A percentile compares a stretch with the other conserved stretches of the same genome.
phyloP scores from a whole-genome alignment of 352 stramenopile genomes.

The Elongisporangium undulatum region DNA sequence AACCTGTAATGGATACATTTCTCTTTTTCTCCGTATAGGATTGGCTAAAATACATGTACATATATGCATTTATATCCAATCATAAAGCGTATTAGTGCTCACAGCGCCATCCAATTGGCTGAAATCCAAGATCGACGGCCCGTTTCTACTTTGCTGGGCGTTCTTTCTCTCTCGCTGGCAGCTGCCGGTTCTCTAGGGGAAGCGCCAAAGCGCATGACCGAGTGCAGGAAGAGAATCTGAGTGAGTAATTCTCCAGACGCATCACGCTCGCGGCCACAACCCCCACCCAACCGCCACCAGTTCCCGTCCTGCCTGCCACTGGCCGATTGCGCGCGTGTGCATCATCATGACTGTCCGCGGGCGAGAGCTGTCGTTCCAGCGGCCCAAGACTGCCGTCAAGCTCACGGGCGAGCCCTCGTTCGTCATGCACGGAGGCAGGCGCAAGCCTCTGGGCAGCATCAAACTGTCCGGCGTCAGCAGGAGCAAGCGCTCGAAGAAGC shows the following conservation, averaged over 20 bases:
- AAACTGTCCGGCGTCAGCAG: slow-evolving; percentile 33
- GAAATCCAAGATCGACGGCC: background rate
- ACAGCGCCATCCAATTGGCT: background rate
- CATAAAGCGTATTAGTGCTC: background rate
- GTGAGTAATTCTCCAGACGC: background rate
- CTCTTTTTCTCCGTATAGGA: background rate
- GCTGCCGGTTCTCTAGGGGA: background rate
- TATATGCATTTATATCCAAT: background rate
- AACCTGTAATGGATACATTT: background rate
- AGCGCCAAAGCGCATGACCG: background rate
- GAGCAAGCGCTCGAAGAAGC: slow-evolving; percentile 37
- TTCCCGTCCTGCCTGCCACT: background rate
- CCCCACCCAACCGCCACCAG: background rate
- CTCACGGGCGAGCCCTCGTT: background rate
- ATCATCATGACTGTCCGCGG: background rate
- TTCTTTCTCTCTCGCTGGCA: slow-evolving; percentile 6
- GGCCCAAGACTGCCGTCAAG: background rate
- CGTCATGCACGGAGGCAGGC: slow-evolving; percentile 15
- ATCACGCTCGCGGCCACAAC: background rate
- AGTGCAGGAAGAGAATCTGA: background rate
- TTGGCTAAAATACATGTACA: background rate
- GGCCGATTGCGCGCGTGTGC: too few species aligned
- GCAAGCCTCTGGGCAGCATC: slow-evolving; percentile 59
- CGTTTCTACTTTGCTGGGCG: slow-evolving; percentile 3
- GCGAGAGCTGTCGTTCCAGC: background rate